Percentiles rank a stretch among this genome's conserved stretches.
These are phyloP conservation scores for Rhodofomes roseus DNA, from an alignment of 1,284 basidiomycete species.

Conservation along the genomic window DNA sequence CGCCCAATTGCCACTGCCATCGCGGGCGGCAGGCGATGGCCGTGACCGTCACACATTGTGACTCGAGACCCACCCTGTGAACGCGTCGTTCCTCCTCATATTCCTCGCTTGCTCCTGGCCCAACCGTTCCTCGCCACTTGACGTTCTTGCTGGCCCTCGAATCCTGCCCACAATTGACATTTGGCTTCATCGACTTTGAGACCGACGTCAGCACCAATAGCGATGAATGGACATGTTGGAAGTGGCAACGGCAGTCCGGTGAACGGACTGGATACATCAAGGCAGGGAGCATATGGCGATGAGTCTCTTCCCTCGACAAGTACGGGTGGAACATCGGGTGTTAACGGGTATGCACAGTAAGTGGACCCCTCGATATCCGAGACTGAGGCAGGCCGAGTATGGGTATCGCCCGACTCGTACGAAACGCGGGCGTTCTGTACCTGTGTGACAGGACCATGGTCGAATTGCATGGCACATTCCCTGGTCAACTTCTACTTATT, in stretches of 20 bases:
- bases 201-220: not conserved
- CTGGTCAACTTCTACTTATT: too few relatives aligned
- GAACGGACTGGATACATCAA: slow-evolving; percentile 15
- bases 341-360: slow-evolving; percentile 29
- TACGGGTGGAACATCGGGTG: slow-evolving; percentile 9
- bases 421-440: too few relatives aligned
- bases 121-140: not conserved
- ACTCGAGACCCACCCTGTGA: not conserved
- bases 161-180: not conserved
- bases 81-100: not conserved
- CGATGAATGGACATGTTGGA: slow-evolving; percentile 31
- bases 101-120: not conserved
- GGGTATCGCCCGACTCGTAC: too few relatives aligned
- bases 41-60: not conserved
- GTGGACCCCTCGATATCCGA: slow-evolving; percentile 6
- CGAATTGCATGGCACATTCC: too few relatives aligned
- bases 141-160: not conserved
- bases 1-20: too few relatives aligned
- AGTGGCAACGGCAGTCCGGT: slow-evolving; percentile 28
- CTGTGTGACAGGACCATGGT: too few relatives aligned
- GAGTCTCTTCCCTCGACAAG: slow-evolving; percentile 24
- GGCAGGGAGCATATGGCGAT: slow-evolving; percentile 19
- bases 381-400: not conserved
- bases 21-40: not conserved
- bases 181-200: not conserved